Evolutionary conservation across 768 basidiomycete species (phyloP).

Genomic region (Collybiopsis confluens): DNA sequence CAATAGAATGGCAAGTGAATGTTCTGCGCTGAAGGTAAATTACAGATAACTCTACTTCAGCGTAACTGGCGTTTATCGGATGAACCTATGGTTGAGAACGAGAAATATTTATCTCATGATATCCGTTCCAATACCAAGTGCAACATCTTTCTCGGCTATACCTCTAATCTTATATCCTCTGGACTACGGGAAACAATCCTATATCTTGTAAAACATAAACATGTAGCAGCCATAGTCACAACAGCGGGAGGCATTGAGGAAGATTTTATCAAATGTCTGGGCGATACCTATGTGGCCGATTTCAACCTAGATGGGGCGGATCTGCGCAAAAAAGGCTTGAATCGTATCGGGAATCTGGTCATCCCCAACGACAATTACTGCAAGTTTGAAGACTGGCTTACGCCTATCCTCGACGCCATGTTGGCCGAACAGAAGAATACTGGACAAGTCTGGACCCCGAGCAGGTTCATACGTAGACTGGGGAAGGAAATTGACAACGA

Average conservation of each 20-base stretch:
- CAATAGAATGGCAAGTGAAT: constrained; percentile 75
- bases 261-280: constrained; percentile 98
- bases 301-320: constrained; percentile 90
- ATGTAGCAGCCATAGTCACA: constrained; percentile 87
- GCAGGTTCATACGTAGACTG: constrained; percentile 85
- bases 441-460: constrained; percentile 85
- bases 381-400: constrained; percentile 99
- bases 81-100: constrained; percentile 63
- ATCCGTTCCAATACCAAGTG: constrained; percentile 71
- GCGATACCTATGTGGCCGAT: constrained; percentile 92
- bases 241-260: constrained; percentile 99
- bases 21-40: background rate
- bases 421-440: constrained; percentile 77
- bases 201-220: constrained; percentile 89
- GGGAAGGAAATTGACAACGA: constrained; percentile 98
- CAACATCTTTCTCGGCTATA: constrained; percentile 94
- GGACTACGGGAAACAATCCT: constrained; percentile 91
- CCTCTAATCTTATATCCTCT: constrained; percentile 97
- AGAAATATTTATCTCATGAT: constrained; percentile 53
- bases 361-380: constrained; percentile 99
- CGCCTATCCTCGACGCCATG: constrained; percentile 88
- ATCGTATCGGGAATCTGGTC: constrained; percentile 93
- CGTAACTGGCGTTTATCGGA: constrained; percentile 87
- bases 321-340: constrained; percentile 86
- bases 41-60: constrained; percentile 32